Conservation (phyloP, 2,329 filamentous ascomycete species). For the Fusarium sp. region DNA sequence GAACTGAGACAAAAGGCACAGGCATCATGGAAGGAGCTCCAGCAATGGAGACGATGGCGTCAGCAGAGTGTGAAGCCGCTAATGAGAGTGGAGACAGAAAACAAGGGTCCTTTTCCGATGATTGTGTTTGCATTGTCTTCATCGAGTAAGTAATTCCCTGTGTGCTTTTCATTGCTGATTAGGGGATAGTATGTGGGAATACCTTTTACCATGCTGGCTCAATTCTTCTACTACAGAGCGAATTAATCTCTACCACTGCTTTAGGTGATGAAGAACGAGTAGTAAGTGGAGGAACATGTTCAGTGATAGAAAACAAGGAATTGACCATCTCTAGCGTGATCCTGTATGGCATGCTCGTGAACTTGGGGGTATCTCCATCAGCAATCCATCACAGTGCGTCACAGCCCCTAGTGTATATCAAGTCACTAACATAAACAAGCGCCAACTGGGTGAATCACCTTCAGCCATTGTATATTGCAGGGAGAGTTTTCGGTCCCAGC, state of each 20-base stretch:
- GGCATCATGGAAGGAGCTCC: not conserved
- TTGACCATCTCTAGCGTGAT: not conserved
- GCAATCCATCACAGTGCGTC: not conserved
- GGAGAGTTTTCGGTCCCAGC: not conserved
- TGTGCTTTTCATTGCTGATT: not conserved
- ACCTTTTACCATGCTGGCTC: not conserved
- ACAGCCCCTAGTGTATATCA: not conserved
- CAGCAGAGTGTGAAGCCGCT: not conserved
- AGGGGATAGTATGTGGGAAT: not conserved
- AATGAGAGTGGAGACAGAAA: not conserved
- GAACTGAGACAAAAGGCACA: not conserved
- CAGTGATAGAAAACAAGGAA: not conserved
- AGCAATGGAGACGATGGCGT: not conserved
- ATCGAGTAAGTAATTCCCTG: not conserved
- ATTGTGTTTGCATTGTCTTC: not conserved
- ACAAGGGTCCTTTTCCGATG: not conserved
- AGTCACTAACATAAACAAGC: not conserved
- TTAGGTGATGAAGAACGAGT: not conserved
- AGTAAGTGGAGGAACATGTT: not conserved
- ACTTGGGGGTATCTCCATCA: not conserved
- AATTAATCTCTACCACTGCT: not conserved
- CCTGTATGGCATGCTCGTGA: not conserved
- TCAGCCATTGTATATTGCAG: not conserved
- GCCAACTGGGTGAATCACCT: not conserved
- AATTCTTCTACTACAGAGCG: not conserved